These are phyloP conservation scores for Tetrapisispora nanseiensis DNA, from an alignment of 805 yeast species.

Conservation along the genomic window DNA sequence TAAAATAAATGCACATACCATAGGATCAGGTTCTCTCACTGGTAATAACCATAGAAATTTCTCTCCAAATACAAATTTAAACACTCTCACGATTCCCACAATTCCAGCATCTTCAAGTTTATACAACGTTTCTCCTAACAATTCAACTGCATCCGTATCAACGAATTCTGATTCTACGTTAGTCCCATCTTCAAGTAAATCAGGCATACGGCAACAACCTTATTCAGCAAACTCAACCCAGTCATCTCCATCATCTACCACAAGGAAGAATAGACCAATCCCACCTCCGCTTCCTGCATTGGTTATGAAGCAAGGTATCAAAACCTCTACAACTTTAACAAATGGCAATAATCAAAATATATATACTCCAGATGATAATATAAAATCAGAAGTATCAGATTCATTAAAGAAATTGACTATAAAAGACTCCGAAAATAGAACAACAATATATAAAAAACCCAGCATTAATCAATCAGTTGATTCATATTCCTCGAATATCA, in stretches of 20 bases:
- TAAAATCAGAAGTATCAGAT: background rate
- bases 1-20: background rate
- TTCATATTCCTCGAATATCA: slow-evolving; percentile 18
- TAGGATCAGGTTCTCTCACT: background rate
- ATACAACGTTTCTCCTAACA: background rate
- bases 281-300: slow-evolving; percentile 24
- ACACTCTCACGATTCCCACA: background rate
- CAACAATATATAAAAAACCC: slow-evolving; percentile 7
- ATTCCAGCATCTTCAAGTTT: background rate
- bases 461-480: slow-evolving; percentile 15
- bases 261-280: slow-evolving; percentile 23
- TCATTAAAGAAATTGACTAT: slow-evolving; percentile 3
- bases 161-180: slow-evolving; percentile 4
- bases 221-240: slow-evolving; percentile 1
- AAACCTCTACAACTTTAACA: background rate
- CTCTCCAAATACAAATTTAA: background rate
- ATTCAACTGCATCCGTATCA: background rate
- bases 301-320: slow-evolving; percentile 2
- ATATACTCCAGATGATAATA: too few relatives aligned
- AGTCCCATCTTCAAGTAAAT: background rate
- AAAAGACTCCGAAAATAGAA: background rate
- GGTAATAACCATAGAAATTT: background rate
- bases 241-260: slow-evolving; percentile 21
- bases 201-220: background rate
- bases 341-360: background rate